phyloP scores from a whole-genome alignment of 2,329 filamentous ascomycete species.

The Immersiporthe knoxdaviesiana region DNA sequence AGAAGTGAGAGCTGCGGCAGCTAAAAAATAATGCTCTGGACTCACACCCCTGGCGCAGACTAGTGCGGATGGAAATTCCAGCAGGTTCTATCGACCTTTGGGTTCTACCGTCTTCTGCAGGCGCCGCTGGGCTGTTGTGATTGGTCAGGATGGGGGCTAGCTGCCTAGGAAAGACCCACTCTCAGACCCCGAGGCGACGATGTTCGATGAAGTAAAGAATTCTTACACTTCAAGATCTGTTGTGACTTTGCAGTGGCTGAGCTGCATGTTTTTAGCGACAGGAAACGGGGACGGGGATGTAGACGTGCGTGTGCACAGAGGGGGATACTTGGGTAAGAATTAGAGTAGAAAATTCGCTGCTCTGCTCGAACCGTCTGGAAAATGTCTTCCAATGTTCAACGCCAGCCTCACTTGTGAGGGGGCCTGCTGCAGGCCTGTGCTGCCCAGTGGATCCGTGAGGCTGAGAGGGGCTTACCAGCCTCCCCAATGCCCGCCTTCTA shows the following conservation, averaged over 20 bases:
- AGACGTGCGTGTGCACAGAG: background rate
- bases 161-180: conserved; percentile 21
- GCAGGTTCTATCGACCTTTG: conserved; percentile 29
- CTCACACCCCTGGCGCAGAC: conserved; percentile 16
- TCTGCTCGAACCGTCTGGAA: background rate
- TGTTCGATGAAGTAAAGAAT: conserved; percentile 11
- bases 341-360: conserved; percentile 1
- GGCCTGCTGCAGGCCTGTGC: conserved; percentile 13
- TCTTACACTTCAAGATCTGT: background rate
- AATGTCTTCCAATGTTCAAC: background rate
- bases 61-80: conserved; percentile 28
- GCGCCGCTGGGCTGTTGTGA: conserved; percentile 13
- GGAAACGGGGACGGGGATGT: background rate
- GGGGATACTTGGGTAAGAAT: no score
- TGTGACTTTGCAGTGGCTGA: background rate
- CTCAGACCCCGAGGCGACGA: conserved; percentile 20
- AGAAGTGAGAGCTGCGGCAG: conserved; percentile 24
- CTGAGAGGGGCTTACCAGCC: conserved; percentile 20
- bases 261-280: no score
- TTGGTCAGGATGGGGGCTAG: conserved; percentile 21
- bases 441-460: conserved; percentile 8
- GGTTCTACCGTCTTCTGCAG: conserved; percentile 21
- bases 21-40: conserved; percentile 29
- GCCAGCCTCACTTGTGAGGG: conserved; percentile 12
- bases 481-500: background rate